Base-by-base conservation (phyloP, 495 filamentous ascomycete species). In the Mytilinidion resinicola region DNA sequence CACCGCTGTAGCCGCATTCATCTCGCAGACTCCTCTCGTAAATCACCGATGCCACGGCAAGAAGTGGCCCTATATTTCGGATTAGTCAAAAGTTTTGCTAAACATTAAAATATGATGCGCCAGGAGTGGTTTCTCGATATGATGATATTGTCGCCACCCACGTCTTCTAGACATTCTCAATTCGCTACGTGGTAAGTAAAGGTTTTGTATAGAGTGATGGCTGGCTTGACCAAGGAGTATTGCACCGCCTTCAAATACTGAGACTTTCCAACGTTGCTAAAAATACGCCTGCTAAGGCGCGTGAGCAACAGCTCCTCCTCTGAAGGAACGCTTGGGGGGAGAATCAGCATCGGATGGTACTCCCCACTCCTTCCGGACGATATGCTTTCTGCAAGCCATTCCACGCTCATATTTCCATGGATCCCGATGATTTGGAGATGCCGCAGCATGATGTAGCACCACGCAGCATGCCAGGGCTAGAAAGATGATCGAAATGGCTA, bases 1-100 rank as follows among this genome's bases (percentile, higher is more conserved):
- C 72, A 67, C 11, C 1, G 39, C 37, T 60, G 48, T 17, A 59
- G 63, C 10, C 60, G 64, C 19, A 72, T 74, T 44, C 72, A 67
- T 4, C 60, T 72, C 12, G 69, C 69, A 52, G 34, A 35, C 17
- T 30, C 11, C 34, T 15, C 30, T 55, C 53, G 21, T 46, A 33
- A 50, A 55, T 12, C 39, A 55, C 6, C 53, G 35, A 17, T 55
- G 53, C 53, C 53, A 55, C n/a, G 53, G 11, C 9, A 55, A 30
- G 21, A 55, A 55, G 21, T 52, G 19, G 10, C 21, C 53, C 36
- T 55, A 15, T 2, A 48, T 36, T 10, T 30, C 20, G 3, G 17
- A 42, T 14, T 42, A 42, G 17, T 8, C 39, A 42, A 12, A 3
- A 3, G 44, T 4, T 4, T 10, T 19, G 44, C 44, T 6, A 30